Evolutionary conservation across 805 yeast species (phyloP).

Genomic region (Metschnikowia borealis): DNA sequence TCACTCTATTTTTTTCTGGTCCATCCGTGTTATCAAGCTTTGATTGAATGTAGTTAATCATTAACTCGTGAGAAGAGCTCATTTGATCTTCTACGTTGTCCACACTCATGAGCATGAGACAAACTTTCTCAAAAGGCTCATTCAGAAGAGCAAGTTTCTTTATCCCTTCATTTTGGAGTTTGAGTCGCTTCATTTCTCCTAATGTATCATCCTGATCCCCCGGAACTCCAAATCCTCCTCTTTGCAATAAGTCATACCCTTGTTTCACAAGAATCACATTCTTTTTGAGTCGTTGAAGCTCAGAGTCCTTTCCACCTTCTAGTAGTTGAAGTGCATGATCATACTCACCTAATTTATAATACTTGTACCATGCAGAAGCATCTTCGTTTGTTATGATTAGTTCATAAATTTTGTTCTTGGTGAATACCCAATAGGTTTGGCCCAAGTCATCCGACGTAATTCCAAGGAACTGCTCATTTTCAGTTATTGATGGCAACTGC

Average conservation of each 20-base stretch:
- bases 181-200: slow-evolving; percentile 3
- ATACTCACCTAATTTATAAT: slow-evolving; percentile 33
- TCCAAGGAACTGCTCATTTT: slow-evolving; percentile 20
- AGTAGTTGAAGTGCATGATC: slow-evolving; percentile 55
- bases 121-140: slow-evolving; percentile 65
- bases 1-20: slow-evolving; percentile 25
- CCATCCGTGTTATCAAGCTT: slow-evolving; percentile 26
- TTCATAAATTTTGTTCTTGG: slow-evolving; percentile 62
- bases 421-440: slow-evolving; percentile 75
- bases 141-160: slow-evolving; percentile 54
- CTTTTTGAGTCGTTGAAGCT: slow-evolving; percentile 7
- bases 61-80: slow-evolving; percentile 22
- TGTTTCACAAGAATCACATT: slow-evolving; percentile 51
- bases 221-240: slow-evolving; percentile 14
- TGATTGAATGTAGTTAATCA: slow-evolving; percentile 32
- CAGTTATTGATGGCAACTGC: not conserved
- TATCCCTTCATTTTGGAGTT: slow-evolving; percentile 26
- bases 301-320: not conserved
- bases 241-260: slow-evolving; percentile 45
- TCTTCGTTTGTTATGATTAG: slow-evolving; percentile 66
- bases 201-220: not conserved
- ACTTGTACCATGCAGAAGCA: slow-evolving; percentile 63
- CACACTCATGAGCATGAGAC: slow-evolving; percentile 44
- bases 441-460: slow-evolving; percentile 28
- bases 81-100: slow-evolving; percentile 10